A percentile compares a stretch with the other conserved stretches of the same genome.
phyloP scores from a whole-genome alignment of 2,329 filamentous ascomycete genomes.

The Fusarium luffae region DNA sequence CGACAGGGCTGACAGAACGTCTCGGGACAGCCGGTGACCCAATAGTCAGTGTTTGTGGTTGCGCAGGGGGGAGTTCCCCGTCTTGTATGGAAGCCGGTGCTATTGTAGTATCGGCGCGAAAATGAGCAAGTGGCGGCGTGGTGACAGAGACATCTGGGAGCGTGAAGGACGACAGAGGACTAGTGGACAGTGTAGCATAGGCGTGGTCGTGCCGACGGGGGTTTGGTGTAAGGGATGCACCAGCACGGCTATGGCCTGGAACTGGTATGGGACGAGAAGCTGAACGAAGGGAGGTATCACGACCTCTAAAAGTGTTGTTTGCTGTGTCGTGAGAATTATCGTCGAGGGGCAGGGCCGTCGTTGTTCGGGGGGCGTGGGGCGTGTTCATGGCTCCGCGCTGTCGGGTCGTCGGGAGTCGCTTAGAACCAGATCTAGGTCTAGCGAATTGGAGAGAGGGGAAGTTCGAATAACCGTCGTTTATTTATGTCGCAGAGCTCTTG shows the following conservation, averaged over 20 bases:
- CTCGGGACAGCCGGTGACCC: constrained; percentile 24
- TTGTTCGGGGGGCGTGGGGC: constrained; percentile 43
- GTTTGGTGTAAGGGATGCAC: constrained; percentile 36
- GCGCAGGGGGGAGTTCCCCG: constrained; percentile 33
- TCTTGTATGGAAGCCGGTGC: constrained; percentile 48
- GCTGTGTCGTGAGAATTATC: constrained; percentile 27
- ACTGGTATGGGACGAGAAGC: constrained; percentile 38
- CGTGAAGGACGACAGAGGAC: constrained; percentile 32
- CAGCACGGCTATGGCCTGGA: constrained; percentile 26
- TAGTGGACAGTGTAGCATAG: constrained; percentile 36
- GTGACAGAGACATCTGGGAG: constrained; percentile 44
- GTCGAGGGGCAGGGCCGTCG: constrained; percentile 45
- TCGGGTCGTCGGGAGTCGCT: constrained; percentile 37
- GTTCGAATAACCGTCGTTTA: constrained; percentile 16
- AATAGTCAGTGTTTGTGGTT: constrained; percentile 24
- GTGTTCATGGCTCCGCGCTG: constrained; percentile 48
- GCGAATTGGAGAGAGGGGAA: constrained; percentile 10
- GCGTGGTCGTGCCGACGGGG: constrained; percentile 33
- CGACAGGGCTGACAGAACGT: constrained; percentile 34
- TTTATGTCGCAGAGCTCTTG: constrained; percentile 10
- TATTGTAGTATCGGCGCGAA: constrained; percentile 47
- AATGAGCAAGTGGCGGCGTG: constrained; percentile 40
- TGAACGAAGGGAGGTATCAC: constrained; percentile 38
- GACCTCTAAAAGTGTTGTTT: constrained; percentile 26
- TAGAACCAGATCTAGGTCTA: constrained; percentile 35